These are phyloP conservation scores for Nannizziopsis barbatae DNA, from an alignment of 2,329 filamentous ascomycete genomes.

Conservation along the genomic window DNA sequence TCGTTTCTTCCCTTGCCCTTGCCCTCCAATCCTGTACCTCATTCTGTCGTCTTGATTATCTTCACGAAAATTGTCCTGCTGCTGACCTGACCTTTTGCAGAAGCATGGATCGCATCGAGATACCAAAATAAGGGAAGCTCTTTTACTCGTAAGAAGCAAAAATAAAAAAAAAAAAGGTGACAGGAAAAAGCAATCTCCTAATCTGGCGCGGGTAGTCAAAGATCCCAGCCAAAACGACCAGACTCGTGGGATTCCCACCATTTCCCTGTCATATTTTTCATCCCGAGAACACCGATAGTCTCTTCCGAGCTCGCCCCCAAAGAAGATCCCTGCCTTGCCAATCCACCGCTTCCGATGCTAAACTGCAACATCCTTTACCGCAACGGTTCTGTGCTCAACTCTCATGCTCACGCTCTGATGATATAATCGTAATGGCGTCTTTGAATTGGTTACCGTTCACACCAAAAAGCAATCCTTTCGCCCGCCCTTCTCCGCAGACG, in stretches of 20 bases:
- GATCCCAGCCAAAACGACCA: conserved; percentile 10
- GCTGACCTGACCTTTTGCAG: neutral
- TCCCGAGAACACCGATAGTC: conserved; percentile 8
- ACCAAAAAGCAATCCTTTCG: neutral
- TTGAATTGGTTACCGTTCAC: neutral
- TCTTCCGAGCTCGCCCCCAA: neutral
- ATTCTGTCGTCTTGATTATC: too few relatives aligned
- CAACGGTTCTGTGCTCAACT: neutral
- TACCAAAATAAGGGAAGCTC: conserved; percentile 6
- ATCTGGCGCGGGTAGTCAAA: conserved; percentile 10
- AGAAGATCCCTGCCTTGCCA: neutral
- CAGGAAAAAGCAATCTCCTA: conserved; percentile 7
- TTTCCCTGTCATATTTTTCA: conserved; percentile 1
- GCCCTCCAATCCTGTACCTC: too few relatives aligned
- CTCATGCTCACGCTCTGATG: conserved; percentile 3
- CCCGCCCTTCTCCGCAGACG: too few relatives aligned
- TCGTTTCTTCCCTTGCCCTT: too few relatives aligned
- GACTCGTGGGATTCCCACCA: conserved; percentile 10
- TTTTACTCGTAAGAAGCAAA: neutral
- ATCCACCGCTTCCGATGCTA: conserved; percentile 8
- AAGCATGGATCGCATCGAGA: conserved; percentile 9
- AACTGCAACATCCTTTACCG: conserved; percentile 9
- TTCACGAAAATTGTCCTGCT: neutral
- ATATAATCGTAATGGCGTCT: conserved; percentile 3
- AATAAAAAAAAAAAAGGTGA: neutral